Conservation (phyloP, 1,284 basidiomycete genomes). For the Cryptococcus floricola region DNA sequence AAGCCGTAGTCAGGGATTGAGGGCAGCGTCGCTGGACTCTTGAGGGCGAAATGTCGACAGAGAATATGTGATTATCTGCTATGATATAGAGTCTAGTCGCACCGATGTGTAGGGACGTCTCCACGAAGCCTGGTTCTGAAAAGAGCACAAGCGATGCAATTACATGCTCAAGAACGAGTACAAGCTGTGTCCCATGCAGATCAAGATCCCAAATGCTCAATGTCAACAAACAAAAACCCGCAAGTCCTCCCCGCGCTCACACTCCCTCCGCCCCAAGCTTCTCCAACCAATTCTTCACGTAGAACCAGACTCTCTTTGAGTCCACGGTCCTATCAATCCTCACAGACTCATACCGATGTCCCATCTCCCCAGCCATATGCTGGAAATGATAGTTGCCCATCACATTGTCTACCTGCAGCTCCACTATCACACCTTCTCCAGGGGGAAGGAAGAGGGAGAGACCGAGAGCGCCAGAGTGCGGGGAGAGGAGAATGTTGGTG, state of each 20-base stretch:
- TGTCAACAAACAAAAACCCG: neutral
- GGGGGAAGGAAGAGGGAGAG: slow-evolving; percentile 42
- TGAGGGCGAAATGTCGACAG: too few species aligned
- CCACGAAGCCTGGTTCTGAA: too few species aligned
- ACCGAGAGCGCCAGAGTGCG: slow-evolving; percentile 43
- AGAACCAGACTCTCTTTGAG: slow-evolving; percentile 32
- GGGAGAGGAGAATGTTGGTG: slow-evolving; percentile 31
- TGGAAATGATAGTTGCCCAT: slow-evolving; percentile 40
- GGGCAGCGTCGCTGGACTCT: too few species aligned
- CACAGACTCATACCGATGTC: slow-evolving; percentile 24
- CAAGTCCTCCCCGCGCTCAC: neutral
- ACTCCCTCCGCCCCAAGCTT: slow-evolving; percentile 16
- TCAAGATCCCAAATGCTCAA: neutral
- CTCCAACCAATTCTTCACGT: slow-evolving; percentile 14
- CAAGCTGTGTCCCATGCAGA: neutral
- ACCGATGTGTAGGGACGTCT: too few species aligned
- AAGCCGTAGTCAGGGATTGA: slow-evolving; percentile 1
- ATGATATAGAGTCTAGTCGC: too few species aligned
- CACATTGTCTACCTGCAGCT: slow-evolving; percentile 33
- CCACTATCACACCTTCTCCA: slow-evolving; percentile 29
- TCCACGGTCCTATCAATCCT: slow-evolving; percentile 22
- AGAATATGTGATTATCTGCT: too few species aligned
- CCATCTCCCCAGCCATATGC: slow-evolving; percentile 39
- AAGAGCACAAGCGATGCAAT: neutral
- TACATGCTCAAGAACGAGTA: slow-evolving; percentile 3